Conservation (phyloP, 257 asterid genomes). For the Echium plantagineum region DNA sequence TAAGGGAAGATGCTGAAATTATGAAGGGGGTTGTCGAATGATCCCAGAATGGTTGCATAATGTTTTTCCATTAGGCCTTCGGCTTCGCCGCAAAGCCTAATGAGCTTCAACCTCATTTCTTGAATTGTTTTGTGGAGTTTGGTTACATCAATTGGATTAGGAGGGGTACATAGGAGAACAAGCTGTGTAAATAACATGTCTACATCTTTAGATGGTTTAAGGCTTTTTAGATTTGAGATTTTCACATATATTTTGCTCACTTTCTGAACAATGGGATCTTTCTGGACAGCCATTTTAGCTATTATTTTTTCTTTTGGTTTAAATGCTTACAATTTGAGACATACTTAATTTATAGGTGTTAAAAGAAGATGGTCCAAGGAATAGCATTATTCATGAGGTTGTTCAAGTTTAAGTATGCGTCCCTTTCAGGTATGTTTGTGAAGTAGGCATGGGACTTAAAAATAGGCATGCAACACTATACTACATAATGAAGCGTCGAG, state of each 20-base stretch:
- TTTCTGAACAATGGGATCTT: constrained; percentile 37
- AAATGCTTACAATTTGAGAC: too few species aligned
- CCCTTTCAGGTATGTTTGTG: too few species aligned
- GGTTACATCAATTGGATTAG: too few species aligned
- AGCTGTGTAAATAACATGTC: constrained; percentile 45
- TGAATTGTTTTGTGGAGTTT: too few species aligned
- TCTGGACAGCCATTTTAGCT: too few species aligned
- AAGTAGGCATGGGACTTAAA: too few species aligned
- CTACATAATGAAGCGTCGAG: too few species aligned
- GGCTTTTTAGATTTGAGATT: constrained; percentile 41
- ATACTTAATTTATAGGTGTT: background rate
- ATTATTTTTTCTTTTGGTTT: too few species aligned
- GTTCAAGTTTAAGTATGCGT: too few species aligned
- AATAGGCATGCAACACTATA: too few species aligned
- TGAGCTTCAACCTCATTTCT: too few species aligned
- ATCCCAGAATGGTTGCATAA: constrained; percentile 30
- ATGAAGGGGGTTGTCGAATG: constrained; percentile 1
- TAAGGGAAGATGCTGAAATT: too few species aligned
- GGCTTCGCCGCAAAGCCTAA: constrained; percentile 37
- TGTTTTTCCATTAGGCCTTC: constrained; percentile 53
- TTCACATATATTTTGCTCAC: constrained; percentile 31
- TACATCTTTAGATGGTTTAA: constrained; percentile 44
- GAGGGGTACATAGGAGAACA: constrained; percentile 16
- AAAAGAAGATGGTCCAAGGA: background rate
- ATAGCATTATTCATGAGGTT: background rate